A percentile compares a stretch with the other conserved stretches of the same genome.
Evolutionary conservation across 2,329 filamentous ascomycete species (phyloP).

Genomic region (Beauveria bassiana): DNA sequence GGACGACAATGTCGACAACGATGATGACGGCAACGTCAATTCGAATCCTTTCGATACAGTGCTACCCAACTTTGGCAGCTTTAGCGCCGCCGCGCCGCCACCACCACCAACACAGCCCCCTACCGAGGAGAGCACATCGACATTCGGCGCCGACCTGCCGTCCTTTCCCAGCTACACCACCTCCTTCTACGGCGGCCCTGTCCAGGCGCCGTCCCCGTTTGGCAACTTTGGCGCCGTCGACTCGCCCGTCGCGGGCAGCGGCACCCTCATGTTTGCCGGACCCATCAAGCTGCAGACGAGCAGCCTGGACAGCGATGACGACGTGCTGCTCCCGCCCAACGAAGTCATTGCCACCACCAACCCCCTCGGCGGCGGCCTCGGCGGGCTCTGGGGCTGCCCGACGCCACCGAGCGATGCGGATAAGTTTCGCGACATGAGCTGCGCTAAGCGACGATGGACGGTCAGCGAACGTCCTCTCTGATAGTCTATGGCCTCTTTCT

Average conservation of each 20-base stretch:
- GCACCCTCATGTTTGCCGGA: constrained; percentile 22
- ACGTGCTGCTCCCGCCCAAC: constrained; percentile 18
- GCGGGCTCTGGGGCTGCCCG: constrained; percentile 38
- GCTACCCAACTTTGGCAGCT: constrained; percentile 7
- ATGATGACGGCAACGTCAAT: not conserved
- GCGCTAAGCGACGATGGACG: constrained; percentile 48
- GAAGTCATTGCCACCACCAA: constrained; percentile 25
- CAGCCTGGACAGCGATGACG: constrained; percentile 23
- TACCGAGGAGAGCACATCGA: not conserved
- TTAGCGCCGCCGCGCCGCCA: not conserved
- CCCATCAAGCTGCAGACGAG: constrained; percentile 29
- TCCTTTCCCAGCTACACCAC: constrained; percentile 1
- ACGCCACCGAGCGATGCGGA: constrained; percentile 38
- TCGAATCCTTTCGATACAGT: constrained; percentile 2
- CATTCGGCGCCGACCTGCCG: not conserved
- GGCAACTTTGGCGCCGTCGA: not conserved
- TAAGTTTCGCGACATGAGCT: constrained; percentile 35
- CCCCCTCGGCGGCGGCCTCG: constrained; percentile 30
- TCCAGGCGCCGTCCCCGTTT: constrained; percentile 1
- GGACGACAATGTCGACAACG: constrained; percentile 4
- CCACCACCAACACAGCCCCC: not conserved
- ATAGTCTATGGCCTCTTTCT: not conserved
- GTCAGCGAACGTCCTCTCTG: constrained; percentile 36
- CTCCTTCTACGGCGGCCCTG: not conserved
- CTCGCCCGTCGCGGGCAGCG: not conserved